phyloP scores from a whole-genome alignment of 2,329 filamentous ascomycete species.

The Colletotrichum tofieldiae region DNA sequence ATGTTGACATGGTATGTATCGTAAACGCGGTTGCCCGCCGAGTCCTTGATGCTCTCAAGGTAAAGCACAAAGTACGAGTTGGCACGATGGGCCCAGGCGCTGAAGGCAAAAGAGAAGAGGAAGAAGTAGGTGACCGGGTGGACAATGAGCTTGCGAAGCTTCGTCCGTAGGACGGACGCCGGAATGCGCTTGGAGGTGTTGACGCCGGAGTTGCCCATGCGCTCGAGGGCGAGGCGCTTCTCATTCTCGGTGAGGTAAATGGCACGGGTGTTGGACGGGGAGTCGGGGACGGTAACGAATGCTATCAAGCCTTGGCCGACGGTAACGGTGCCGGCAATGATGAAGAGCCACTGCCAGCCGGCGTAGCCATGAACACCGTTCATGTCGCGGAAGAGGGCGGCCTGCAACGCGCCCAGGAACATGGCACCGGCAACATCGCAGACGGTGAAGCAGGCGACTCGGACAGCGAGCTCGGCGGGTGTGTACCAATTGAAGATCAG shows the following conservation, averaged over 20 bases:
- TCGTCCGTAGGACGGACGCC: constrained; percentile 45
- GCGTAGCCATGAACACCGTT: constrained; percentile 57
- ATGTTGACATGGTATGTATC: constrained; percentile 53
- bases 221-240: constrained; percentile 47
- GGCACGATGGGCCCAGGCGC: constrained; percentile 51
- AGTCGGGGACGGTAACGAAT: constrained; percentile 56
- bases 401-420: constrained; percentile 62
- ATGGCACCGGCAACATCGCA: constrained; percentile 61
- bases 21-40: constrained; percentile 47
- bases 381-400: constrained; percentile 59
- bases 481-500: constrained; percentile 67
- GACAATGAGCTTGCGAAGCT: constrained; percentile 48
- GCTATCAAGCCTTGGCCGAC: constrained; percentile 58
- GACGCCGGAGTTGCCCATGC: constrained; percentile 50
- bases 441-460: constrained; percentile 61
- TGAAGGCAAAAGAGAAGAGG: constrained; percentile 50
- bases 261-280: constrained; percentile 50
- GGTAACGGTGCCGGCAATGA: constrained; percentile 61
- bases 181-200: constrained; percentile 50
- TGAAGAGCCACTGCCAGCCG: constrained; percentile 65
- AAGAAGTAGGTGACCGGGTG: constrained; percentile 53
- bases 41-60: constrained; percentile 49
- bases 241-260: constrained; percentile 50
- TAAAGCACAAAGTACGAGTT: constrained; percentile 55
- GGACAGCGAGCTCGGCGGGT: constrained; percentile 56